These are phyloP conservation scores for Imleria badia DNA, from an alignment of 768 basidiomycete species.

Conservation along the genomic window DNA sequence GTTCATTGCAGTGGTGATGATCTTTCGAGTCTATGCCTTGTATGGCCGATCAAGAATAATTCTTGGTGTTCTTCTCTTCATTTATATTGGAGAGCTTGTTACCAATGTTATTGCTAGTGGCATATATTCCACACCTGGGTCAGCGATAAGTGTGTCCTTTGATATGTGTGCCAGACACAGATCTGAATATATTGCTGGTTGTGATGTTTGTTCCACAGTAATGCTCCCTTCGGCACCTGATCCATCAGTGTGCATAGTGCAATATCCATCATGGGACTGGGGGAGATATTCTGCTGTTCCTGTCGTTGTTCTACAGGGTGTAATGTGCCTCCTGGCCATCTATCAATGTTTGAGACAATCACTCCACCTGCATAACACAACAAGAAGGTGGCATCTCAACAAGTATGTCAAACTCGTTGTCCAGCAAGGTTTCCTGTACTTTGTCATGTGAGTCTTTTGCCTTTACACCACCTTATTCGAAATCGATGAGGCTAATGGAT, in stretches of 20 bases:
- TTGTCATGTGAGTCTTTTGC: conserved; percentile 7
- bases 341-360: not conserved
- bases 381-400: conserved; percentile 6
- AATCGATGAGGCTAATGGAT: not conserved
- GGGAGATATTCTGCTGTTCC: conserved; percentile 1
- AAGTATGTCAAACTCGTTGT: conserved; percentile 6
- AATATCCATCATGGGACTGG: conserved; percentile 5
- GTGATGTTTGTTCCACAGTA: not conserved
- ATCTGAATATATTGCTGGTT: no score
- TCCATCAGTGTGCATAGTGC: not conserved
- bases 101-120: not conserved
- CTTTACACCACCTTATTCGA: no score
- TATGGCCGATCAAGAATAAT: not conserved
- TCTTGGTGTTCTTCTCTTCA: not conserved
- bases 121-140: not conserved
- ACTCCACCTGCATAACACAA: not conserved
- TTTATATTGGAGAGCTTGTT: not conserved
- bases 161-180: no score
- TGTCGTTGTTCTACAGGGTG: not conserved
- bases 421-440: conserved; percentile 10
- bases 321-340: conserved; percentile 7
- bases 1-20: conserved; percentile 7
- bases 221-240: not conserved
- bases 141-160: not conserved
- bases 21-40: conserved; percentile 11